Percentiles rank a stretch among this genome's conserved stretches.
phyloP scores from a whole-genome alignment of 305 asterid genomes.

The Plantago coronopus region DNA sequence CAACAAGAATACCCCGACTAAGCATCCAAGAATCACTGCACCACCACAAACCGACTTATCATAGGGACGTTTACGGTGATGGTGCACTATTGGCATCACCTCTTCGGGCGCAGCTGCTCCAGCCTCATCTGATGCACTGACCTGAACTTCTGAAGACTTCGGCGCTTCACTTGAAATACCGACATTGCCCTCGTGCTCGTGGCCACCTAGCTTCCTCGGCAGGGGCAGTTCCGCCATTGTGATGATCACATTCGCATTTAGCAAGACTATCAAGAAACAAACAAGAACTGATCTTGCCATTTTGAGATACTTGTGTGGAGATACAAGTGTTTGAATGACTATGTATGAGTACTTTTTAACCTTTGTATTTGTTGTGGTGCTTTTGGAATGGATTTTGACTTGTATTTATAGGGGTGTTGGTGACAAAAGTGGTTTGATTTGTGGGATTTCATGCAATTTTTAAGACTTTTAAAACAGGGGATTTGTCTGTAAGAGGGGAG shows the following conservation, averaged over 20 bases:
- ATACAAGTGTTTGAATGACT: too few relatives aligned
- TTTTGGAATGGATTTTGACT: not conserved
- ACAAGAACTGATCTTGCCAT: slow-evolving; percentile 31
- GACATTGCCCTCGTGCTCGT: not conserved
- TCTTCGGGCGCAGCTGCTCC: slow-evolving; percentile 8
- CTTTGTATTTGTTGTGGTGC: slow-evolving; percentile 1
- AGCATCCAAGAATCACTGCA: slow-evolving; percentile 42
- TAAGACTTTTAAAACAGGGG: not conserved
- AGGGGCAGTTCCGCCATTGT: slow-evolving; percentile 24
- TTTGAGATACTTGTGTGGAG: not conserved
- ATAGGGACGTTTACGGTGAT: slow-evolving; percentile 24
- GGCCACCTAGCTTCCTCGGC: slow-evolving; percentile 27
- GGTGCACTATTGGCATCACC: slow-evolving; percentile 18
- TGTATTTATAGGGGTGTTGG: slow-evolving; percentile 13
- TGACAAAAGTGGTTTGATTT: slow-evolving; percentile 20
- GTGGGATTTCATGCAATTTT: slow-evolving; percentile 15
- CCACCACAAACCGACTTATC: slow-evolving; percentile 43
- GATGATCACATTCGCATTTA: slow-evolving; percentile 21
- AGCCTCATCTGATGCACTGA: slow-evolving; percentile 18
- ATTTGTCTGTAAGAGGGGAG: slow-evolving; percentile 25
- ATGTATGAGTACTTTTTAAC: not conserved
- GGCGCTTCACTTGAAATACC: slow-evolving; percentile 17
- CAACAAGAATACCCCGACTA: slow-evolving; percentile 37
- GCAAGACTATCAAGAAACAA: slow-evolving; percentile 23
- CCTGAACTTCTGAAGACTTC: not conserved